Conservation (phyloP, 2,329 filamentous ascomycete genomes). For the Hirsutella thompsonii region DNA sequence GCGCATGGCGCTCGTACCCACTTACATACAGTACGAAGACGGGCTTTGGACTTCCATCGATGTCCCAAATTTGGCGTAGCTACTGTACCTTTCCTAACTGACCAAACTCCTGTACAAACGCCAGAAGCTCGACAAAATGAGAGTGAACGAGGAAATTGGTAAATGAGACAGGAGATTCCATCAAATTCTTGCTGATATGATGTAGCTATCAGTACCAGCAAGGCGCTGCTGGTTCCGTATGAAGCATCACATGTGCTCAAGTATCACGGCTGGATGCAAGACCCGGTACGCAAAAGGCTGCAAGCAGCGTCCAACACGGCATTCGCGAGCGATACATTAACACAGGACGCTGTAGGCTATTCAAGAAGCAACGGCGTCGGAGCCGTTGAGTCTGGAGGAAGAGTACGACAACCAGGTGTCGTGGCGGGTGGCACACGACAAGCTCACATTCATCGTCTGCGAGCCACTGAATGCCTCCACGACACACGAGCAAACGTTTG, state of each 20-base stretch:
- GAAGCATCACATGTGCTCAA: constrained; percentile 64
- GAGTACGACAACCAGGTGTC: constrained; percentile 86
- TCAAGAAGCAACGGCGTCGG: constrained; percentile 75
- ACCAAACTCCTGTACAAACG: background rate
- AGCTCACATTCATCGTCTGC: constrained; percentile 85
- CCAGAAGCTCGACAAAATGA: constrained; percentile 21
- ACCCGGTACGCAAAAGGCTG: constrained; percentile 35
- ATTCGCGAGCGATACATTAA: no score
- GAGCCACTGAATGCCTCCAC: constrained; percentile 21
- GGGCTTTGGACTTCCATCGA: no score
- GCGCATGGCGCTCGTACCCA: no score
- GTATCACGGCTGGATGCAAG: constrained; percentile 90
- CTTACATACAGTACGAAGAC: no score
- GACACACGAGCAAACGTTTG: background rate
- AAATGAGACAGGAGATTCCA: no score
- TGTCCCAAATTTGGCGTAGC: no score
- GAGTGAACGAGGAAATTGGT: constrained; percentile 31
- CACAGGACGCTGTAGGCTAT: constrained; percentile 40
- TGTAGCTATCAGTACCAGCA: constrained; percentile 52
- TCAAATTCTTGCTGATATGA: background rate
- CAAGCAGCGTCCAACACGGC: no score
- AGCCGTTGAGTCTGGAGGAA: constrained; percentile 64
- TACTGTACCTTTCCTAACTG: background rate
- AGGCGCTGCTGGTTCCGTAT: constrained; percentile 72
- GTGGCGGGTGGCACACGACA: constrained; percentile 73